Base-by-base conservation (phyloP, 2,329 filamentous ascomycete genomes). In the Microcyclospora tardicrescens region DNA sequence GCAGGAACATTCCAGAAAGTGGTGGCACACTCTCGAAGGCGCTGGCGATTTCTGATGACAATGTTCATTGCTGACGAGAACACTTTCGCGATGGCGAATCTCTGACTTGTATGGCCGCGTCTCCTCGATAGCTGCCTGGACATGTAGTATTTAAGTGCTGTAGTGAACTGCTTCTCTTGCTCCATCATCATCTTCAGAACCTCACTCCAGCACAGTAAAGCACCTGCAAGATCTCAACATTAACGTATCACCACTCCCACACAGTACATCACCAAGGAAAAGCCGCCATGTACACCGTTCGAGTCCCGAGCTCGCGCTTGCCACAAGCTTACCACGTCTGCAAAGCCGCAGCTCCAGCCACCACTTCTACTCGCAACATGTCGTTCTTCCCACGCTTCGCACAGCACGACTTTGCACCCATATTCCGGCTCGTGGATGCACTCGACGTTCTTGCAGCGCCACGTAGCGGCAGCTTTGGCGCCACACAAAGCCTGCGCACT, bases 391-490 rank as follows among this genome's bases (percentile, higher is more conserved):
- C 58, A 52, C 53, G 57, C 46, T 53, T 55, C 48, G 45, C 57
- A 41, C 44, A 50, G 32, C 53, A 50, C 49, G 58, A 60, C 43
- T 59, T 60, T 49, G 50, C 53, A 40, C 57, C 61, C 42, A 60
- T 66, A 52, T 68, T 68, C 61, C 62, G 62, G 37, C 60, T 69
- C 34, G 57, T 65, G 45, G 65, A 68, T 52, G 66, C 67, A 51
- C 67, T 65, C 45, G 63, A 51, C 36, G 47, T 43, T 31, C 51
- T 67, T 44, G 48, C 50, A 9, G 44, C 46, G 37, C 53, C 19
- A 45, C 45, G 37, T 57, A 58, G 11, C 37, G 33, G 16, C 37
- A 38, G 13, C 36, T 36, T 36, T 44, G 44, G 19, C 35, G 39
- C 36, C 33, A 27, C 38, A 35, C 50, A 49, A 16, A 39, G 35